phyloP scores from a whole-genome alignment of 768 basidiomycete species.

The Postia placenta region DNA sequence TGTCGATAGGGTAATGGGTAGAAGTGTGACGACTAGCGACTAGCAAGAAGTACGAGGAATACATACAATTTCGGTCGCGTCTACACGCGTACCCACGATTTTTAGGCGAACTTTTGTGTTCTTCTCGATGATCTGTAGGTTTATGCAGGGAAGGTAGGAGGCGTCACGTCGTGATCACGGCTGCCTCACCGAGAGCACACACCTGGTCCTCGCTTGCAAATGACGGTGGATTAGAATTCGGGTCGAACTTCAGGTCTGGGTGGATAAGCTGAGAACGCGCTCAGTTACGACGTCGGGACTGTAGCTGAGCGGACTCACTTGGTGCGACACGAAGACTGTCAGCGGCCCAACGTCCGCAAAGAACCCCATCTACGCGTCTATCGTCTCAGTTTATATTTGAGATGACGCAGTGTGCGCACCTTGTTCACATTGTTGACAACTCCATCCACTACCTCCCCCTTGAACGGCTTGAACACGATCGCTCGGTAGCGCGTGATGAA shows the following conservation, averaged over 20 bases:
- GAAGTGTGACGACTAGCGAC: not conserved
- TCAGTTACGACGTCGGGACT: not conserved
- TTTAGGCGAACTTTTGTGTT: conserved; percentile 89
- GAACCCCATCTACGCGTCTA: conserved; percentile 81
- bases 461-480: conserved; percentile 99
- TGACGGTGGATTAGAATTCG: conserved; percentile 94
- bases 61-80: conserved; percentile 94
- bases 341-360: conserved; percentile 95
- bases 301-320: conserved; percentile 45
- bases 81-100: conserved; percentile 97
- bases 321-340: conserved; percentile 91
- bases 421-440: conserved; percentile 94
- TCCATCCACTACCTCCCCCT: conserved; percentile 96
- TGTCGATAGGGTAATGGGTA: conserved; percentile 26
- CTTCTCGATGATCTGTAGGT: conserved; percentile 82
- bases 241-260: conserved; percentile 91
- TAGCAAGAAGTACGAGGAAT: not conserved
- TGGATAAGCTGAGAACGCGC: conserved; percentile 66
- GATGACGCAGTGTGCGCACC: conserved; percentile 38
- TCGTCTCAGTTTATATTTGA: not conserved
- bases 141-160: not conserved
- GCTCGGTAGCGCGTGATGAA: conserved; percentile 93
- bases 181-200: conserved; percentile 9
- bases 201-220: conserved; percentile 91
- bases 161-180: not conserved